Conservation (phyloP, 768 basidiomycete species). For the Obba rivulosa region DNA sequence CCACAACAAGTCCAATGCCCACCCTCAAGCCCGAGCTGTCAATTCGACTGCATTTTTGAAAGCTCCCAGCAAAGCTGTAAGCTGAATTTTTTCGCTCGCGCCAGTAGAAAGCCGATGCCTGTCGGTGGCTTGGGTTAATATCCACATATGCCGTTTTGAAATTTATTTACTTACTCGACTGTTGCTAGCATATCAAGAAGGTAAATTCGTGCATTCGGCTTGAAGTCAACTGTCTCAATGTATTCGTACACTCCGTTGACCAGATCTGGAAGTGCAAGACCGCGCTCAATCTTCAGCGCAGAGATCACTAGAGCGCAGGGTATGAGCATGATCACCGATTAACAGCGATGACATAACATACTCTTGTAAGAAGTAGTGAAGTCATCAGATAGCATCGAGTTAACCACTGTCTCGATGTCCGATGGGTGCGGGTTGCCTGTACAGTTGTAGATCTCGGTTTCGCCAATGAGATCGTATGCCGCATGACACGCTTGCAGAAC, state of each 20-base stretch:
- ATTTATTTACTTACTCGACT: slow-evolving; percentile 75
- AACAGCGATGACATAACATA: slow-evolving; percentile 25
- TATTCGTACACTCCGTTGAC: slow-evolving; percentile 91
- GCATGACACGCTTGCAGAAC: slow-evolving; percentile 98
- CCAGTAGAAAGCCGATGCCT: slow-evolving; percentile 92
- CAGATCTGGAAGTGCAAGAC: slow-evolving; percentile 91
- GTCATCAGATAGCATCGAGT: slow-evolving; percentile 93
- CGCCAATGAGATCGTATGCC: slow-evolving; percentile 84
- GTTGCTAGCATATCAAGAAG: slow-evolving; percentile 90
- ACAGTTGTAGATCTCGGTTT: slow-evolving; percentile 92
- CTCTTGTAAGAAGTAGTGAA: slow-evolving; percentile 89
- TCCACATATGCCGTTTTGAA: background rate
- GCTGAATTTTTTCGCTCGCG: slow-evolving; percentile 89
- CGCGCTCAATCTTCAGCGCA: slow-evolving; percentile 83
- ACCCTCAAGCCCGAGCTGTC: slow-evolving; percentile 35
- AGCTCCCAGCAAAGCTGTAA: slow-evolving; percentile 85
- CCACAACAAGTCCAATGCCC: too few relatives aligned
- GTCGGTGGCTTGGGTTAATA: background rate
- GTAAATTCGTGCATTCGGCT: slow-evolving; percentile 82
- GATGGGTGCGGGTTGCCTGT: slow-evolving; percentile 95
- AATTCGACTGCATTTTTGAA: slow-evolving; percentile 92
- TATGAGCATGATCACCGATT: background rate
- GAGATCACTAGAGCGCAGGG: slow-evolving; percentile 77
- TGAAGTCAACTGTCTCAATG: slow-evolving; percentile 79
- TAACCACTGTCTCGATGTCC: slow-evolving; percentile 90